Base-by-base conservation (phyloP, 2,329 filamentous ascomycete genomes). In the Pyrenophora seminiperda region DNA sequence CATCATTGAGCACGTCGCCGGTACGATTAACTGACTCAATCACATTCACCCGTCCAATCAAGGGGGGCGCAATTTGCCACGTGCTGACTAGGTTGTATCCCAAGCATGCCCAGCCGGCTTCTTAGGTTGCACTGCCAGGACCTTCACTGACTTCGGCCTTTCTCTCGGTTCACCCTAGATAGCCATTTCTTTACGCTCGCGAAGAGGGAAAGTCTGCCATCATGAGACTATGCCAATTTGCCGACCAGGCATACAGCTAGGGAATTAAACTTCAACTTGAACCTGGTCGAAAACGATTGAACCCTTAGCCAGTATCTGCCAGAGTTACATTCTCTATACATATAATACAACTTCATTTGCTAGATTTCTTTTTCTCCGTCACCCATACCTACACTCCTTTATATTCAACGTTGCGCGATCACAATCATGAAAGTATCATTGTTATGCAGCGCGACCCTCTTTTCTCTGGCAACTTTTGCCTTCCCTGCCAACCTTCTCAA, bases 401-500 rank as follows among this genome's bases (percentile, higher is more conserved):
- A 40, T 19, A 33, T 33, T 20, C 31, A 30, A 34, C 14, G 18
- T 39, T 22, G 20, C 41, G 9, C 10, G 20, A 15, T 51, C 31
- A 18, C 34, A 47, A 51, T 15, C 33, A 58, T 55, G 55, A 58
- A 45, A 36, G 17, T 40, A 7, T 53, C 45, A 20, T 18, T 58
- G 13, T 37, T 58, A 39, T 53, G 45, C 31, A 53, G 49, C 37
- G 46, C 53, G 39, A 37, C 45, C 18, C 42, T 58, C 10, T 53
- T 58, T 29, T 37, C 55, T 20, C 43, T 52, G 46, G 39, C 49
- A 18, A 40, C 48, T 14, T 53, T 50, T 14, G 53, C 53, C 36
- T 58, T 58, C 18, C 56, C 56, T 37, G 42, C 52, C 24, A 55
- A 37, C 42, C 41, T 58, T 33, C 42, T 58, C 45, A 41, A 56